Evolutionary conservation across 805 yeast species (phyloP).

Genomic region (Candida sakaeoensis): DNA sequence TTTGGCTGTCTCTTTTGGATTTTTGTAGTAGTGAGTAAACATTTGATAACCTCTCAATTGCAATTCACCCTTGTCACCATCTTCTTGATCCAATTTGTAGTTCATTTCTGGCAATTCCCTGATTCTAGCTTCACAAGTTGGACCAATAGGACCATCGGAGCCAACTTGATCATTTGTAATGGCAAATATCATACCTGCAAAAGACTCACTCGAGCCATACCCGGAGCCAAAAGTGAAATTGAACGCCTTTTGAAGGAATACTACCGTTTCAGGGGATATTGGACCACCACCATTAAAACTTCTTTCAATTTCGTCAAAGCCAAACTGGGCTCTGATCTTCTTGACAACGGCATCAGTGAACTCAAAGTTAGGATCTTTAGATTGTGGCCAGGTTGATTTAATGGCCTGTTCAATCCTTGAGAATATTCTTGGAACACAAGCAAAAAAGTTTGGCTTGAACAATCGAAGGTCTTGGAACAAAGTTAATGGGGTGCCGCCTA

Average conservation of each 20-base stretch:
- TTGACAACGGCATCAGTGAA: conserved; percentile 17
- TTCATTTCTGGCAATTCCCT: conserved; percentile 67
- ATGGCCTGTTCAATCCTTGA: conserved; percentile 29
- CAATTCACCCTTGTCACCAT: conserved; percentile 48
- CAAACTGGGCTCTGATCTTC: conserved; percentile 33
- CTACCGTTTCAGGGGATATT: conserved; percentile 55
- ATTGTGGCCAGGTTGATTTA: conserved; percentile 24
- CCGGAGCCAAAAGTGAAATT: conserved; percentile 61
- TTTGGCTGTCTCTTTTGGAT: conserved; percentile 45
- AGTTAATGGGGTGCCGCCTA: conserved; percentile 24
- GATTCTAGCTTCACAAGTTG: conserved; percentile 51
- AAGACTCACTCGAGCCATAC: conserved; percentile 67
- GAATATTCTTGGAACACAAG: conserved; percentile 38
- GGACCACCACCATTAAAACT: conserved; percentile 63
- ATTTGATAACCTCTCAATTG: conserved; percentile 56
- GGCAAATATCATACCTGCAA: conserved; percentile 49
- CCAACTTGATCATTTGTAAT: conserved; percentile 39
- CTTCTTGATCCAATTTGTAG: conserved; percentile 29
- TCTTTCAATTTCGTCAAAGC: conserved; percentile 24
- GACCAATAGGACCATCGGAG: conserved; percentile 42
- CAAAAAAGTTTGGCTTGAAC: conserved; percentile 25
- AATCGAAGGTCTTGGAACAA: conserved; percentile 26
- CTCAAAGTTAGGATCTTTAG: conserved; percentile 29
- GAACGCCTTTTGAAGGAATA: conserved; percentile 57
- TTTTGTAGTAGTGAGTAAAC: conserved; percentile 50